phyloP scores from a whole-genome alignment of 345 rosid species.

The Rhizophora mangle region DNA sequence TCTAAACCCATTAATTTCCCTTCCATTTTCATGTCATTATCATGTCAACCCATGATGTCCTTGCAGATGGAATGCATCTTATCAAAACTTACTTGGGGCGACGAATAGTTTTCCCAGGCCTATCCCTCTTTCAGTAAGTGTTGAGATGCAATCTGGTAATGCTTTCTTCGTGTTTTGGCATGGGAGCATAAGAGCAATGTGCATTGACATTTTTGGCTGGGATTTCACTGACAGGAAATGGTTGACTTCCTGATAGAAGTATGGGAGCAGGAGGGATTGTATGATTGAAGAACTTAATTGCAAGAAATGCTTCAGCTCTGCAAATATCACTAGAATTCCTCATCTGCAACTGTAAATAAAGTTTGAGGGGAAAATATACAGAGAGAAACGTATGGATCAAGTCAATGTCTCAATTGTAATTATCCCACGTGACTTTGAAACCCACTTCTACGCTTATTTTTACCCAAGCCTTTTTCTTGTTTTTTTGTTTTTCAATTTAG shows the following conservation, averaged over 20 bases:
- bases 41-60: not conserved
- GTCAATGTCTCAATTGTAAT: conserved; percentile 14
- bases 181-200: not conserved
- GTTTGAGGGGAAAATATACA: not conserved
- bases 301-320: not conserved
- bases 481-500: no score
- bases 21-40: not conserved
- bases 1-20: not conserved
- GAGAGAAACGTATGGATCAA: not conserved
- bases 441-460: not conserved
- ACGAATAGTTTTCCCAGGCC: conserved; percentile 57
- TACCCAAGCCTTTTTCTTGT: no score
- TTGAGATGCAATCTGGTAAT: not conserved
- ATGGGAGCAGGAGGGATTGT: conserved; percentile 35
- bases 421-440: not conserved
- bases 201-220: not conserved
- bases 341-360: conserved; percentile 20
- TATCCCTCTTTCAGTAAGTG: conserved; percentile 72
- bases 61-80: conserved; percentile 63
- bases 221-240: conserved; percentile 23
- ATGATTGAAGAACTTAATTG: conserved; percentile 18
- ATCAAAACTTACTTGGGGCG: conserved; percentile 57
- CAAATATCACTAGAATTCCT: not conserved
- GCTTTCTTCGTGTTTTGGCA: not conserved
- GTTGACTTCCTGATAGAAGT: conserved; percentile 28